A percentile compares a stretch with the other conserved stretches of the same genome.
phyloP scores from a whole-genome alignment of 768 basidiomycete genomes.

The Clavulina sp. region DNA sequence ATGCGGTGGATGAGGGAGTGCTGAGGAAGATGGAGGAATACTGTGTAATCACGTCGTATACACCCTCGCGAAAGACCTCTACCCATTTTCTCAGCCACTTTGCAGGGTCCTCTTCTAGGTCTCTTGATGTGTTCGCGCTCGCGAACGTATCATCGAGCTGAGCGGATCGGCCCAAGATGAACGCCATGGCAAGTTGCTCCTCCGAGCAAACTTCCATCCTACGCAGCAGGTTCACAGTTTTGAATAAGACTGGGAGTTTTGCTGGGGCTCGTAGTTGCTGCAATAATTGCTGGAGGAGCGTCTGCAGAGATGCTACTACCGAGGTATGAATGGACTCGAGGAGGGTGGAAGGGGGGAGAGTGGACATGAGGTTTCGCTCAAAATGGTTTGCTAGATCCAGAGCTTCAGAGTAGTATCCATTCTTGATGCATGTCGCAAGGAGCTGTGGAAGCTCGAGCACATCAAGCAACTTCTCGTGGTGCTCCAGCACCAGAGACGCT shows the following conservation, averaged over 20 bases:
- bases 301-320: slow-evolving; percentile 18
- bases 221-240: slow-evolving; percentile 72
- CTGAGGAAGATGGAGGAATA: slow-evolving; percentile 73
- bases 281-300: slow-evolving; percentile 59
- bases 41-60: slow-evolving; percentile 83
- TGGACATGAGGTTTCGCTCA: slow-evolving; percentile 21
- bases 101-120: slow-evolving; percentile 42
- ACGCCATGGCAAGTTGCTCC: slow-evolving; percentile 62
- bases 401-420: slow-evolving; percentile 84
- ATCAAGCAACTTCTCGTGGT: slow-evolving; percentile 85
- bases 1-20: slow-evolving; percentile 5
- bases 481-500: slow-evolving; percentile 75
- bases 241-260: slow-evolving; percentile 80
- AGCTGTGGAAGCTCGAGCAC: slow-evolving; percentile 79
- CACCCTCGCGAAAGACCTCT: slow-evolving; percentile 80
- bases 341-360: slow-evolving; percentile 17
- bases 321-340: slow-evolving; percentile 38
- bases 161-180: slow-evolving; percentile 53
- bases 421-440: slow-evolving; percentile 84
- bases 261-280: slow-evolving; percentile 64
- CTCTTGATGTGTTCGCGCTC: slow-evolving; percentile 23
- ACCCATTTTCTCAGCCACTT: slow-evolving; percentile 73
- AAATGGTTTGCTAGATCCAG: slow-evolving; percentile 70
- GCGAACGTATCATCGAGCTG: slow-evolving; percentile 39
- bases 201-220: slow-evolving; percentile 61